These are phyloP conservation scores for Nitzschia sp. DNA, from an alignment of 108 stramenopile genomes.

Conservation along the genomic window DNA sequence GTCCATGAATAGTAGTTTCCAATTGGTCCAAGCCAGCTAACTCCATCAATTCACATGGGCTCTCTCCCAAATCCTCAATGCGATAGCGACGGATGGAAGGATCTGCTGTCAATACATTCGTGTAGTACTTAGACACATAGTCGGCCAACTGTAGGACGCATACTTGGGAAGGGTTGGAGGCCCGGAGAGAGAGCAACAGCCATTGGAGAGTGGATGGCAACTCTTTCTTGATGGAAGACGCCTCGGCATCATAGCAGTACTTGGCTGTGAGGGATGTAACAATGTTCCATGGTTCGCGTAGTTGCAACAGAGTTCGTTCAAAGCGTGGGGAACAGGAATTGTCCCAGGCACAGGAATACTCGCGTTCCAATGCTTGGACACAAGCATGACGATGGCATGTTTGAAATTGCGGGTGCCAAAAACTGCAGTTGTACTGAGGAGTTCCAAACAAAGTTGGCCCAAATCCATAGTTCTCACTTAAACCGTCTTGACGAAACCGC, in stretches of 20 bases:
- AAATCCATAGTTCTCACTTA: constrained; percentile 21
- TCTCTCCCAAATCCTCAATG: constrained; percentile 7
- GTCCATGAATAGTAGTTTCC: constrained; percentile 44
- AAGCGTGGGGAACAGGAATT: not conserved
- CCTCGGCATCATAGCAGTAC: constrained; percentile 3
- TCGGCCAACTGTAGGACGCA: constrained; percentile 24
- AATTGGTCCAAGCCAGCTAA: constrained; percentile 44
- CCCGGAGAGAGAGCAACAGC: not conserved
- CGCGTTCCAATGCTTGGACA: constrained; percentile 12
- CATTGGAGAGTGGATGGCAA: constrained; percentile 10
- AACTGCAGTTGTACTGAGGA: constrained; percentile 7
- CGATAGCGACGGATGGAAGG: constrained; percentile 33
- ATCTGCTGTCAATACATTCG: constrained; percentile 18
- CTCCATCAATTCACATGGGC: constrained; percentile 46
- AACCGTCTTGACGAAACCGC: constrained; percentile 34
- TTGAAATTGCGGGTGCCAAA: constrained; percentile 1
- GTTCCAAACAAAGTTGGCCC: constrained; percentile 21
- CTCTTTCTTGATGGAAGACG: not conserved
- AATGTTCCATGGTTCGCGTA: constrained; percentile 12
- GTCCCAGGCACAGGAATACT: constrained; percentile 21
- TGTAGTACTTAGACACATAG: constrained; percentile 30
- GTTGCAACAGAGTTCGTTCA: not conserved
- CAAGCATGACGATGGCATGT: constrained; percentile 6
- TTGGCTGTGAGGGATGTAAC: constrained; percentile 1
- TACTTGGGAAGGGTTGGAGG: not conserved